Conservation (phyloP, 108 stramenopile species). For the Halocafeteria seosinensis region DNA sequence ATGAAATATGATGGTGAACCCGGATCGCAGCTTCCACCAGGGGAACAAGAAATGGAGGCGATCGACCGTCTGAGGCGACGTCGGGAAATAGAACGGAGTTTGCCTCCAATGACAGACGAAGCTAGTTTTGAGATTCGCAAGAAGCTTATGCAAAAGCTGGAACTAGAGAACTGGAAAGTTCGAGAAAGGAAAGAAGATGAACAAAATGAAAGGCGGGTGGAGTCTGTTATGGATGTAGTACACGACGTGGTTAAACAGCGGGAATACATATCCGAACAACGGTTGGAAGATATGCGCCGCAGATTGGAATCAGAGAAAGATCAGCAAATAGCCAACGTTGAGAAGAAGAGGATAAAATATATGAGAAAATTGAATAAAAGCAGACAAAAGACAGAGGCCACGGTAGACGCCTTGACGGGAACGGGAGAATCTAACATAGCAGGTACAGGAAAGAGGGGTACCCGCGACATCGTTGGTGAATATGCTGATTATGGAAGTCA, state of each 20-base stretch:
- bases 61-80: conserved; percentile 34
- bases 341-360: conserved; percentile 30
- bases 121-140: conserved; percentile 29
- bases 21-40: conserved; percentile 25
- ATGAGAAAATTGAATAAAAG: conserved; percentile 36
- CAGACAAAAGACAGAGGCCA: not conserved
- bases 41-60: conserved; percentile 28
- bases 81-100: conserved; percentile 17
- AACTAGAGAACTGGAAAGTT: conserved; percentile 10
- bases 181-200: conserved; percentile 10
- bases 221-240: conserved; percentile 23
- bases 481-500: conserved; percentile 29
- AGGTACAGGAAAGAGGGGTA: not conserved
- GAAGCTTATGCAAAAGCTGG: conserved; percentile 28
- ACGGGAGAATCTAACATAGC: not conserved
- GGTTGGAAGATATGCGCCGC: conserved; percentile 34
- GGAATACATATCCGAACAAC: conserved; percentile 39
- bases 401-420: not conserved
- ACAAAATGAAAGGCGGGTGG: conserved; percentile 9
- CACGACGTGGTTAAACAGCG: conserved; percentile 28
- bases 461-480: conserved; percentile 37
- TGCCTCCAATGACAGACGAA: conserved; percentile 49
- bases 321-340: conserved; percentile 15
- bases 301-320: conserved; percentile 33
- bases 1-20: conserved; percentile 10